Base-by-base conservation (phyloP, 352 stramenopile genomes). In the Phytophthora hibernalis region DNA sequence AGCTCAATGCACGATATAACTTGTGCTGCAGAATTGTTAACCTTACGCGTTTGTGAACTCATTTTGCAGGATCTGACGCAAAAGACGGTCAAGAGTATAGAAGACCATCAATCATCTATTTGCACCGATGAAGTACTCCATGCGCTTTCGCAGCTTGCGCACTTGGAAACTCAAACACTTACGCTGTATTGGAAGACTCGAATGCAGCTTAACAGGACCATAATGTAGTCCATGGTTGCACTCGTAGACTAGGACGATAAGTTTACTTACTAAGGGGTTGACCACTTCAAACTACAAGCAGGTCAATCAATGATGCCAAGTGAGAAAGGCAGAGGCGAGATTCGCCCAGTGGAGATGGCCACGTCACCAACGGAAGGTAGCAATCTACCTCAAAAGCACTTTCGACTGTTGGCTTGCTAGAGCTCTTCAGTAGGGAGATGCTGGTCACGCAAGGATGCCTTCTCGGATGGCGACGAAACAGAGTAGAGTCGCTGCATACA, bases 401-500 rank as follows among this genome's bases (percentile, higher is more conserved):
- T 47, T 24, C 18, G 40, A 28, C 8, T 47, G 16, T 47, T 33
- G 33, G 10, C 10, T 35, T 48, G 45, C 26, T 69, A 89, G 12
- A 91, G 68, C 45, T 89, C 77, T 61, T 92, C 82, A 10, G 82
- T 88, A 12, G 84, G 82, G 5, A 92, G 65, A 61, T 76, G 65
- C 49, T 89, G 72, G 12, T 90, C 82, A 11, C 82, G 77, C 43
- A 92, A 72, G 3, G 79, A 82, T 12, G 72, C 79, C 68, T 92
- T 92, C 65, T 92, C 84, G 5, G 77, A 87, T 18, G 82, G 75
- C 3, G 82, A 90, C 16, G 80, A 90, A 9, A 92, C 70, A 20
- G 84, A 91, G 61, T 91, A 92, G 18, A 91, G 54, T 1, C 84
- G 82, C 84, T 92, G 48, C 10, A 40, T 10, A 37, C 22, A 61